Base-by-base conservation (phyloP, 495 filamentous ascomycete species). In the Achaetomiella virescens region DNA sequence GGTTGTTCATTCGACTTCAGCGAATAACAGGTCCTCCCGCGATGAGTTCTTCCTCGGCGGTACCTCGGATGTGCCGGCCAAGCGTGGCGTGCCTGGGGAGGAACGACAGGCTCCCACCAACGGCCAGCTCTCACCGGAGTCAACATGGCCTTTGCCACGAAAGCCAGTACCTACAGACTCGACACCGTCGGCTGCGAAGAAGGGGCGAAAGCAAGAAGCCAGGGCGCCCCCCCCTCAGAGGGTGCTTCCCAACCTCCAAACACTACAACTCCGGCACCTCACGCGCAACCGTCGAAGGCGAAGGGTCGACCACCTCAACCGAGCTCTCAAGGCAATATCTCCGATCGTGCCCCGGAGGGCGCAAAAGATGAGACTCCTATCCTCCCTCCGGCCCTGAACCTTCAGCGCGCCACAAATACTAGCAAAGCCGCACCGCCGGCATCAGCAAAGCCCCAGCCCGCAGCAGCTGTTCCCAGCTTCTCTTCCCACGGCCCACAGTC, bases 141-240 rank as follows among this genome's bases (percentile, higher is more conserved):
- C 50, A n/a, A 43, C 50, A 44, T 43, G 50, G 50, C 50, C 50
- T 5, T 44, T 44, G 18, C 41, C 40, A 10, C 50, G 40, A 17
- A 44, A 45, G 12, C 50, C 40, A 4, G 25, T 9, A 17, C 36
- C 37, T 35, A 3, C 38, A 7, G n/a, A 21, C 38, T 27, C 11
- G 31, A 12, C 36, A 31, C 48, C 22, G 37, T 9, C 38, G 9
- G 8, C 25, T 8, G 38, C 37, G 17, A 52, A 33, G 37, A 43
- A 22, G 14, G 17, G 15, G 12, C 33, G 35, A 15, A 12, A 3
- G 12, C 48, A 17, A 20, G 25, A 21, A 21, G 2, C 48, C 14
- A 40, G 21, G 5, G 14, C 10, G 4, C 37, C 49, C 6, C 29
- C 18, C 2, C 27, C 40, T 17, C 18, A 18, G 18, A 6, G 10